These are phyloP conservation scores for Schizophyllum commune DNA, from an alignment of 1,284 basidiomycete genomes.

Conservation along the genomic window DNA sequence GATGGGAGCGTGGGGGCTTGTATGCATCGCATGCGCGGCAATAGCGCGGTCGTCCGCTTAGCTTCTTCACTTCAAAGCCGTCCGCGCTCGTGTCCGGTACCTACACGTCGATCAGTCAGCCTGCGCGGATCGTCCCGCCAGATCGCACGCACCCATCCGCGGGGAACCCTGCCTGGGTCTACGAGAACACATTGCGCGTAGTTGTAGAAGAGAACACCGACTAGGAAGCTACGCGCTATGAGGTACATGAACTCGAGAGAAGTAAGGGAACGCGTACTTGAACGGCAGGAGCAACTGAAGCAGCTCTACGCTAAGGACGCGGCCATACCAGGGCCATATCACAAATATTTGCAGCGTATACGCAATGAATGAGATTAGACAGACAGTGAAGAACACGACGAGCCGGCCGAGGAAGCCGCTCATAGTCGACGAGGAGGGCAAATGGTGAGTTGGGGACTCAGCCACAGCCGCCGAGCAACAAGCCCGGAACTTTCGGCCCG, in stretches of 20 bases:
- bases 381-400: conserved; percentile 62
- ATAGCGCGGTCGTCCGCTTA: conserved; percentile 72
- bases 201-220: conserved; percentile 78
- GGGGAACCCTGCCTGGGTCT: conserved; percentile 80
- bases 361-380: conserved; percentile 82
- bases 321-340: conserved; percentile 88
- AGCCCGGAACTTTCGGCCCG: too few species aligned
- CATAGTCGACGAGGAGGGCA: conserved; percentile 21
- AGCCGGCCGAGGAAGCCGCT: conserved; percentile 45
- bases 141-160: conserved; percentile 59
- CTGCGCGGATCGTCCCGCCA: conserved; percentile 2
- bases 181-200: conserved; percentile 77
- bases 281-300: conserved; percentile 74
- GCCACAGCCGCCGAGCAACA: too few species aligned
- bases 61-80: conserved; percentile 81
- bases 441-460: too few species aligned
- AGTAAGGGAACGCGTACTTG: too few species aligned
- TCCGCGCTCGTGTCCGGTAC: conserved; percentile 65
- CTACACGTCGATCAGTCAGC: conserved; percentile 30
- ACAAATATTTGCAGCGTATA: conserved; percentile 86
- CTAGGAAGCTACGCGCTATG: conserved; percentile 59
- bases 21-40: conserved; percentile 74
- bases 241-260: too few species aligned
- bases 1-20: conserved; percentile 79
- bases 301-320: conserved; percentile 62